phyloP scores from a whole-genome alignment of 179 eudicot genomes.

The Silene coronaria region DNA sequence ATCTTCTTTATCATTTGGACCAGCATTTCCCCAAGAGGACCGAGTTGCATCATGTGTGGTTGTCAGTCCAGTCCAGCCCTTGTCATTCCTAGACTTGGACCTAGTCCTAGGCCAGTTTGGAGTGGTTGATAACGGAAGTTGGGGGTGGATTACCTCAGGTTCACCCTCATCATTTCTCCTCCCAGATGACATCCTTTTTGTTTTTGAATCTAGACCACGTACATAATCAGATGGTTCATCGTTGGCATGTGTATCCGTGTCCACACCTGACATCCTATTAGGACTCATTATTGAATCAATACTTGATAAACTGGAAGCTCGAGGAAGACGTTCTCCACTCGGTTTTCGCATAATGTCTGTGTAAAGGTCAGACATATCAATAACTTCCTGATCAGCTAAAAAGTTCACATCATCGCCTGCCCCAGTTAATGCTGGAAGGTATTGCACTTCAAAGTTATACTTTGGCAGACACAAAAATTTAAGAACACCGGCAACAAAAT shows the following conservation, averaged over 20 bases:
- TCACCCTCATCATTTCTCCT: constrained; percentile 63
- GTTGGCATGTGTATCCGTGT: constrained; percentile 66
- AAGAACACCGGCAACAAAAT: constrained; percentile 88
- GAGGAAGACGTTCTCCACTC: constrained; percentile 71
- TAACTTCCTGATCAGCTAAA: constrained; percentile 50
- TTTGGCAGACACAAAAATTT: constrained; percentile 91
- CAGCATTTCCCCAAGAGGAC: constrained; percentile 68
- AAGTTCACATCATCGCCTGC: constrained; percentile 41
- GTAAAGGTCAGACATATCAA: constrained; percentile 84
- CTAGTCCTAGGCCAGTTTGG: constrained; percentile 95
- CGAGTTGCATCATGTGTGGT: constrained; percentile 62
- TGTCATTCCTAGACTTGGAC: constrained; percentile 81
- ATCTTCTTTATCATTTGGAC: constrained; percentile 79
- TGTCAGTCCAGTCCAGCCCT: constrained; percentile 66
- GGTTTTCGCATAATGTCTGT: constrained; percentile 84
- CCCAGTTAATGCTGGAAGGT: constrained; percentile 61
- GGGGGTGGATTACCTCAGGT: constrained; percentile 94
- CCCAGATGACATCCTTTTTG: constrained; percentile 76
- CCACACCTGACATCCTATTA: constrained; percentile 65
- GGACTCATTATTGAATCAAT: constrained; percentile 97
- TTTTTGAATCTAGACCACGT: constrained; percentile 80
- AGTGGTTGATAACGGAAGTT: constrained; percentile 61
- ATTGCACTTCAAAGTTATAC: constrained; percentile 81
- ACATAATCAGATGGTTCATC: constrained; percentile 95
- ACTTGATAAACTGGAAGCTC: constrained; percentile 92